Evolutionary conservation across 306 rosid genomes (phyloP).

Genomic region (Urtica urens): DNA sequence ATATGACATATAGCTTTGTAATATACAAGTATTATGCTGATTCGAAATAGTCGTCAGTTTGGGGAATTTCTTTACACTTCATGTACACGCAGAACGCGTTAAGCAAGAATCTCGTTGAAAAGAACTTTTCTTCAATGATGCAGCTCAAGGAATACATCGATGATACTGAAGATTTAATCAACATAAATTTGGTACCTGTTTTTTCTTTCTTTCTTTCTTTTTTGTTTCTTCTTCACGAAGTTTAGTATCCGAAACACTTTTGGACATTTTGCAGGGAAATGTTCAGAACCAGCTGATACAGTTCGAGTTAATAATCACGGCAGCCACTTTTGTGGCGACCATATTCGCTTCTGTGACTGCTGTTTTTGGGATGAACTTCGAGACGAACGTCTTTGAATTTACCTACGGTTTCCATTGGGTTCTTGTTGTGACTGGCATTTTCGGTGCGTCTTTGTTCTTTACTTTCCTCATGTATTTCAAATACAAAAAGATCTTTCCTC

Average conservation of each 20-base stretch:
- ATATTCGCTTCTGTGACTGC: slow-evolving; percentile 65
- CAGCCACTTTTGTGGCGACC: slow-evolving; percentile 76
- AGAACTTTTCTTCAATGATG: slow-evolving; percentile 20
- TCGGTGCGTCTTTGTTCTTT: slow-evolving; percentile 40
- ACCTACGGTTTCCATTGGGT: slow-evolving; percentile 53
- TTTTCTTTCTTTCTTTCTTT: no score
- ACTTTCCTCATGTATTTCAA: slow-evolving; percentile 53
- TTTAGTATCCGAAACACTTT: slow-evolving; percentile 17
- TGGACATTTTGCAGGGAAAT: slow-evolving; percentile 47
- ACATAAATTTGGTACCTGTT: slow-evolving; percentile 33
- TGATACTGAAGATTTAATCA: slow-evolving; percentile 41
- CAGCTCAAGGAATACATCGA: slow-evolving; percentile 46
- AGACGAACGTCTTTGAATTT: slow-evolving; percentile 35
- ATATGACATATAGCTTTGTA: no score
- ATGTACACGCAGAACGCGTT: no score
- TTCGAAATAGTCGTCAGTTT: no score
- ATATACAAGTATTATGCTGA: no score
- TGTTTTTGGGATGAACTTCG: slow-evolving; percentile 86
- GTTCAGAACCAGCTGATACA: slow-evolving; percentile 91
- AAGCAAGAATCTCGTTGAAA: background rate
- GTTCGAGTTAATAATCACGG: slow-evolving; percentile 83
- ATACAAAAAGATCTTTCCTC: slow-evolving; percentile 57
- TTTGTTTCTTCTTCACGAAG: slow-evolving; percentile 5
- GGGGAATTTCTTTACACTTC: no score
- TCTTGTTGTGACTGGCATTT: slow-evolving; percentile 39